Base-by-base conservation (phyloP, 371 early-diverging fungal genomes). In the Mucor circinelloides region DNA sequence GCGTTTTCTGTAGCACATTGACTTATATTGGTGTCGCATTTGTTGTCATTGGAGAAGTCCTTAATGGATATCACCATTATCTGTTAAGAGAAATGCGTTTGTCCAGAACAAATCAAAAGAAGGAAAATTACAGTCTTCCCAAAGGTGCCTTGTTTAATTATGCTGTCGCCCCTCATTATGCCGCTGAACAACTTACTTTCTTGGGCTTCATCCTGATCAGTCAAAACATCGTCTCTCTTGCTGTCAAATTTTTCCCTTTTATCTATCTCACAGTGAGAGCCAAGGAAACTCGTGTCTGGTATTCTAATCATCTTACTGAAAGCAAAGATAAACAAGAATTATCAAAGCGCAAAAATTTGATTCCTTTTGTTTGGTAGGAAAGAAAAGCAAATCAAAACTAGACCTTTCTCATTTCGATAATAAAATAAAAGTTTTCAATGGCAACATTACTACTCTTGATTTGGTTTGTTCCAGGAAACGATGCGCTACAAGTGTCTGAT, bases 181-280 rank as follows among this genome's bases (percentile, higher is more conserved):
- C 48, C 3, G 50, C 65, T 7, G 76, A 75, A 58, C 76, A 75
- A 60, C 21, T 75, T 9, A 60, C 64, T 2, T 75, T 58, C 46
- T 10, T 69, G 13, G 76, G 76, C 3, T 42, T 75, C 48, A 67
- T 75, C 5, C 25, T 71, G 30, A 19, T 67, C 19, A 69, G 72
- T 54, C 76, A 75, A 58, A 75, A 75, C 40, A 25, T 70, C 4
- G 76, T 69, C 1, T 64, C 72, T 6, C 12, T 72, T 3, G 19
- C 60, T 2, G 31, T 75, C 13, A 69, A 67, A 23, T 27, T 62
- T 3, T 75, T 75, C 55, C 76, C 76, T 6, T 66, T 75, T 23
- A 44, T 75, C 12, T 75, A 75, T 50, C 44, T 75, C n/a, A 69
- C 76, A 19, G 25, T 67, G 28, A 63, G 76, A 52, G 66, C 76